Conservation (phyloP, 2,329 filamentous ascomycete species). For the Fusarium piperis region DNA sequence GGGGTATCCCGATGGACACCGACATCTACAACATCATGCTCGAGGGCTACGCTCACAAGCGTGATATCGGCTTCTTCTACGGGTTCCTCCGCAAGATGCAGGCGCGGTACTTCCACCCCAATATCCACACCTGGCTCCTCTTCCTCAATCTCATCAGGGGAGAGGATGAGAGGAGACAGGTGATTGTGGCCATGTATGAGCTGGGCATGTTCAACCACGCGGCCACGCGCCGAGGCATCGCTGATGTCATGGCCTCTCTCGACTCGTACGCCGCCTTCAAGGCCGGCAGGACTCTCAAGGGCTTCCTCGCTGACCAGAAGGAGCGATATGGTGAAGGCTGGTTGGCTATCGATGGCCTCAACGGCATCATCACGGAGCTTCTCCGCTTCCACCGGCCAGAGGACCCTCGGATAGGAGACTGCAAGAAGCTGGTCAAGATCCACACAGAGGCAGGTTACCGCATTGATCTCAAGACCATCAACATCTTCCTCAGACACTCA, state of each 20-base stretch:
- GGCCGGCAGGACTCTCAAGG: conserved; percentile 45
- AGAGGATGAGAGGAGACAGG: conserved; percentile 61
- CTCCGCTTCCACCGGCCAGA: conserved; percentile 49
- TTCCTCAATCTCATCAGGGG: conserved; percentile 65
- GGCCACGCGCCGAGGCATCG: conserved; percentile 50
- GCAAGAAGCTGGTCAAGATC: conserved; percentile 41
- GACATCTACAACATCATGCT: conserved; percentile 61
- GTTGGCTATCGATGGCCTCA: conserved; percentile 50
- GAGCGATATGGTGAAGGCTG: conserved; percentile 58
- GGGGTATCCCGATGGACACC: conserved; percentile 55
- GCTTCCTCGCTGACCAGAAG: conserved; percentile 54
- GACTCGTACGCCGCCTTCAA: conserved; percentile 56
- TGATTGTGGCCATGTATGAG: conserved; percentile 58
- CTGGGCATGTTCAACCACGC: conserved; percentile 54
- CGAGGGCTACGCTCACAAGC: conserved; percentile 50
- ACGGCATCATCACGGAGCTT: conserved; percentile 54
- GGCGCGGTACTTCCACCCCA: conserved; percentile 50
- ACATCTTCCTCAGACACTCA: conserved; percentile 50
- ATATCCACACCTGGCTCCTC: conserved; percentile 58
- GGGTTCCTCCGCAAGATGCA: conserved; percentile 54
- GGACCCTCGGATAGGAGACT: conserved; percentile 38
- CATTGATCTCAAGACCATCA: conserved; percentile 48
- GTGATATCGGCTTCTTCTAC: conserved; percentile 55
- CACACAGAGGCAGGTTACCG: conserved; percentile 35
- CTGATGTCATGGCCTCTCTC: conserved; percentile 53